phyloP scores from a whole-genome alignment of 768 basidiomycete genomes.

The Suillus subaureus region DNA sequence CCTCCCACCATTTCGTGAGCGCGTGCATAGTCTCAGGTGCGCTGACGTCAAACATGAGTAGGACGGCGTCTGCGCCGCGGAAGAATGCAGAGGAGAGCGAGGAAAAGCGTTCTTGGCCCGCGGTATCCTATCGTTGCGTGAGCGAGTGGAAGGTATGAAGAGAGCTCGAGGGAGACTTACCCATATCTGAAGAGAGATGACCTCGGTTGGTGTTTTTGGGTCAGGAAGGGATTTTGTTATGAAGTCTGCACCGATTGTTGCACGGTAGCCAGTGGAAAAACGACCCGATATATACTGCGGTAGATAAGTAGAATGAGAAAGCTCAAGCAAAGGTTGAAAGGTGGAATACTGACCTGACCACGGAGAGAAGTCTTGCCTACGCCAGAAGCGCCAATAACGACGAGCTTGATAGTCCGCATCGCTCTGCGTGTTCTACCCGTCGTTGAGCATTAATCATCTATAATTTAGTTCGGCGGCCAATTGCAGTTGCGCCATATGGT shows the following conservation, averaged over 20 bases:
- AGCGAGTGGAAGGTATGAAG: not conserved
- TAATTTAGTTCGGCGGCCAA: not conserved
- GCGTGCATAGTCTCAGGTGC: constrained; percentile 58
- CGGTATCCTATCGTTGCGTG: constrained; percentile 60
- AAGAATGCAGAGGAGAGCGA: constrained; percentile 83
- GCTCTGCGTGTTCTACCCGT: constrained; percentile 8
- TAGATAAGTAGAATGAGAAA: not conserved
- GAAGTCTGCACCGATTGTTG: constrained; percentile 91
- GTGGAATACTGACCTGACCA: constrained; percentile 53
- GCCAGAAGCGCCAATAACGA: constrained; percentile 79
- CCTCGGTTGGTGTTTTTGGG: constrained; percentile 52
- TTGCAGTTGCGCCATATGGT: not conserved
- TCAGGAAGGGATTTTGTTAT: constrained; percentile 75
- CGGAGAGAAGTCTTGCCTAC: constrained; percentile 86
- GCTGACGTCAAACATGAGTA: constrained; percentile 84
- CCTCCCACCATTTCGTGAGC: constrained; percentile 76
- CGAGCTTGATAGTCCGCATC: constrained; percentile 80
- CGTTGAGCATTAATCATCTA: constrained; percentile 2
- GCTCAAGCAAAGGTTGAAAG: not conserved
- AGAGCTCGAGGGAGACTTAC: constrained; percentile 33
- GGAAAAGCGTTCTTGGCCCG: constrained; percentile 88
- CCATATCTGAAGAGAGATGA: constrained; percentile 72
- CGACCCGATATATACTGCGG: constrained; percentile 74
- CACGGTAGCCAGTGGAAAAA: constrained; percentile 77
- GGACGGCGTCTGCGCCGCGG: constrained; percentile 78